Percentiles rank a stretch among this genome's conserved stretches.
These are phyloP conservation scores for Ceratobasidium sp. DNA, from an alignment of 1,284 basidiomycete species.

Conservation along the genomic window DNA sequence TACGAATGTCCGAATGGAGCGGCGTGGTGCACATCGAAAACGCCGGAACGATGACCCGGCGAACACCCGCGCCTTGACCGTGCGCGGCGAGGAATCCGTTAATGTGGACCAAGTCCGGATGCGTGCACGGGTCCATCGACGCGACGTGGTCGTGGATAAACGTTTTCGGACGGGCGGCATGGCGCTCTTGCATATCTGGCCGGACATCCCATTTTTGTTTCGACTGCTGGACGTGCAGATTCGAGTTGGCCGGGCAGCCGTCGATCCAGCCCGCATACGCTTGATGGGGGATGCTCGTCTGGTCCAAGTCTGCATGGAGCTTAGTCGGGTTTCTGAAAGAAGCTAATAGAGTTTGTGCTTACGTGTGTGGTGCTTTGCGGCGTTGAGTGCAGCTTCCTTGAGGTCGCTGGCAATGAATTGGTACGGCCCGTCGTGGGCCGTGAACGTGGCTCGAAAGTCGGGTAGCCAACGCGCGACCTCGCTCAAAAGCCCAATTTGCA, in stretches of 20 bases:
- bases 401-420: slow-evolving; percentile 57
- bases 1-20: slow-evolving; percentile 67
- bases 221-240: slow-evolving; percentile 42
- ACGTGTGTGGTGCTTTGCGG: slow-evolving; percentile 56
- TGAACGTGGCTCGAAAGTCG: slow-evolving; percentile 45
- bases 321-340: background rate
- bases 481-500: slow-evolving; percentile 48
- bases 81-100: slow-evolving; percentile 63
- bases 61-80: slow-evolving; percentile 58
- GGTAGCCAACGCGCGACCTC: slow-evolving; percentile 48
- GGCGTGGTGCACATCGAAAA: slow-evolving; percentile 64
- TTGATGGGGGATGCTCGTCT: slow-evolving; percentile 42
- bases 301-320: background rate
- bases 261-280: slow-evolving; percentile 51
- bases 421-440: slow-evolving; percentile 52
- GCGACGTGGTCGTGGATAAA: slow-evolving; percentile 59
- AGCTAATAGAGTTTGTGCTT: slow-evolving; percentile 44
- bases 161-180: slow-evolving; percentile 50
- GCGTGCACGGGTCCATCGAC: slow-evolving; percentile 66
- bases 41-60: slow-evolving; percentile 57
- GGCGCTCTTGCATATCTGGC: slow-evolving; percentile 42
- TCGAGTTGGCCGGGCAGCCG: slow-evolving; percentile 44
- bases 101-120: slow-evolving; percentile 61
- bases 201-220: slow-evolving; percentile 45
- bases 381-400: slow-evolving; percentile 52